Base-by-base conservation (phyloP, 352 stramenopile species). In the Phytophthora macrochlamydospora region DNA sequence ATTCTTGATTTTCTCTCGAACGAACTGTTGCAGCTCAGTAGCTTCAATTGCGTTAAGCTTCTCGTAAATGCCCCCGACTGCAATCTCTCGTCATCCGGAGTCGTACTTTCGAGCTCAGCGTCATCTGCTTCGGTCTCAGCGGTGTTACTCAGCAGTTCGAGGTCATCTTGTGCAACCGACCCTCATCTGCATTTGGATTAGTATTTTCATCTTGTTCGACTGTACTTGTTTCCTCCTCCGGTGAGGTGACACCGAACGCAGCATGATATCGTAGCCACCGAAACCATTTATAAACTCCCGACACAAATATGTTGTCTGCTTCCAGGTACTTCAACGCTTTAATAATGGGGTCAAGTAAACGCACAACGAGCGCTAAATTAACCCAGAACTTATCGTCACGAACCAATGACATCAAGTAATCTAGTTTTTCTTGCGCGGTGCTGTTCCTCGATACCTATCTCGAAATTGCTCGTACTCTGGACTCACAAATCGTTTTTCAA, bases 271-370 rank as follows among this genome's bases (percentile, higher is more conserved):
- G 28, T 5, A 54, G 30, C 29, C 48, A 54, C 7, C 30, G 7
- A 30, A 54, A 54, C 48, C 30, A 54, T 1, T 30, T 28, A n/a
- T 54, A 54, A 7, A 54, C 48, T 30, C 29, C 48, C 8, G 48
- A 54, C 28, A 54, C 48, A 40, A 42, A 54, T 9, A 54, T 30
- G 40, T 40, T 40, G 48, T 54, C 30, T 0, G 48, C 48, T 40
- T 54, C 30, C 3, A 54, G n/a, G 24, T 12, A 4, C 12, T 24
- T 8, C 13, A 54, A 24, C 12, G 48, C 48, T 54, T 14, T 7
- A 18, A 54, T 54, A 54, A 54, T 54, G 12, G 48, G 48, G 30
- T 54, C 48, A 2, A 54, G 48, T 6, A 54, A 30, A 43, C 48
- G 48, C 3, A 54, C 48, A 24, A 40, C 40, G 1, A 32, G 42